Evolutionary conservation across 2,329 filamentous ascomycete genomes (phyloP), one percentile per base, ranked within the genome.

Genomic region (Aspergillus sp.): DNA sequence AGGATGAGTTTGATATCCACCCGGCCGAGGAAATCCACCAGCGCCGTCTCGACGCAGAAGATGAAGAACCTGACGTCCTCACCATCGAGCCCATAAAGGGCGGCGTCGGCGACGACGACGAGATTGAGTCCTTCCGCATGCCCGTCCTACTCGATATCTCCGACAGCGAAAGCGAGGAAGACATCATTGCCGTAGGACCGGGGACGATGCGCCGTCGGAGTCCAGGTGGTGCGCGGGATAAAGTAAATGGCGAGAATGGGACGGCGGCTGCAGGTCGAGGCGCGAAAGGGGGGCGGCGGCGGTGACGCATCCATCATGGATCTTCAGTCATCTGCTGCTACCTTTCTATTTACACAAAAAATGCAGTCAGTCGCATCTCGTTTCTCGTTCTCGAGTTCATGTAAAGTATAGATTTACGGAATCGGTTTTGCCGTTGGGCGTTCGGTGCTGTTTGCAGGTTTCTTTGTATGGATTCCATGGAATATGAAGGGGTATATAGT

Each of bases 1-100:
- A 99, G 76, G 95, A 99, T 72, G 95, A 99, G 71, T 99, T 99
- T 67, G 96, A 99, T 73, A 96, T 98, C 56, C 95, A 98, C 71
- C 92, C 92, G 0, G 89, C 93, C 57, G 93, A 97, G 71, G 93
- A 98, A 73, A 88, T 98, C 56, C 91, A 96, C 71, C 93, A 96
- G 73, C 86, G 93, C 31, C 86, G 93, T 44, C 82, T 98, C 2
- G 93, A 98, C 71, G 84, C 89, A 12, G 95, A 99, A 75, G 95
- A 98, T 67, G 95, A 98, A 72, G 88, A 92, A 58, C 88, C 98
- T 4, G 95, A 99, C 69, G 91, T 97, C 1, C 78, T 97, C 56
- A 93, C 90, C 0, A 80, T 91, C 45, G 89, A 93, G 59, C 83
- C 82, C 39, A 82, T 84, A 27, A 86, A 87, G 67, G 82, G 80